Evolutionary conservation across 306 rosid genomes (phyloP), one percentile per base, ranked within the genome.

Genomic region (Quercus parvula): DNA sequence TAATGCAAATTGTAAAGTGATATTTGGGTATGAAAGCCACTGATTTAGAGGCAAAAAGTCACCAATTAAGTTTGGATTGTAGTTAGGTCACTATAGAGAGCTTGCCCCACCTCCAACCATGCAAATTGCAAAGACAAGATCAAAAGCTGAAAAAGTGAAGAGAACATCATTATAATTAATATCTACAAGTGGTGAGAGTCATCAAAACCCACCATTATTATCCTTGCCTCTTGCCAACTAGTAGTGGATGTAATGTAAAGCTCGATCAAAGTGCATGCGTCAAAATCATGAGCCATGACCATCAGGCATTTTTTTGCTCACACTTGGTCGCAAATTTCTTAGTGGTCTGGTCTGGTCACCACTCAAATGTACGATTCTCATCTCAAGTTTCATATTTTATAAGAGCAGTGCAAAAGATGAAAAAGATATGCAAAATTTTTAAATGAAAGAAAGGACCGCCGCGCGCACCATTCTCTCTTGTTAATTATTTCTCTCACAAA

Each of bases 181-280:
- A 18, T 35, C 8, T 8, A 19, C 8, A 33, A 35, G 52, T 67
- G 52, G 52, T 35, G 72, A 35, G n/a, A n/a, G 22, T 35, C 6
- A 67, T 67, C 28, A 67, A 67, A 28, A 62, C 11, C 33, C 38
- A 25, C 27, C 31, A 11, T 5, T 38, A 7, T 7, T 6, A 35
- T 35, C 35, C 17, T 25, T 25, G 35, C 19, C 35, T 25, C 38
- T 62, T 20, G 27, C n/a, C 49, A 62, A 44, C 25, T 79, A 73
- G 78, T 82, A 75, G 78, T 72, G 13, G 38, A 62, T 81, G 75
- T 75, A 64, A 69, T 33, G 87, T 79, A 61, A 54, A 75, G 77
- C 67, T 69, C 46, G 46, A 38, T 7, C 46, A 66, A 54, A 51
- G 22, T 78, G 77, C 54, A 70, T 38, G 30, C 27, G 58, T 66